Evolutionary conservation across 78 protist species (phyloP).

Genomic region (Monosiga brevicollis): DNA sequence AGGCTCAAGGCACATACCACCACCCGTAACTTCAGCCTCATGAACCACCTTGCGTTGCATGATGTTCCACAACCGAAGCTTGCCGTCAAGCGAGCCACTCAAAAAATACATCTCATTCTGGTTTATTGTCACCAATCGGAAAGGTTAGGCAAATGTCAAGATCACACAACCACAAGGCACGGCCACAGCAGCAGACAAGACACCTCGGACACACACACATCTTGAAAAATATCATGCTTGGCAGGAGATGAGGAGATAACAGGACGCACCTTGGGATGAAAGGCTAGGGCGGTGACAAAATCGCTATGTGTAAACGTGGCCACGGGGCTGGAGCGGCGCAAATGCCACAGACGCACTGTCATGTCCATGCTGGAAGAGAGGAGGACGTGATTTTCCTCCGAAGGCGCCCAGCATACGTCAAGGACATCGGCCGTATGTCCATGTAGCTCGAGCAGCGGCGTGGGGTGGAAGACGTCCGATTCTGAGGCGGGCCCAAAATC

Average conservation of each 20-base stretch:
- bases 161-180: not conserved
- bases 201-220: not conserved
- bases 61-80: constrained; percentile 37
- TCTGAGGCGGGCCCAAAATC: not conserved
- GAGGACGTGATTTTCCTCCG: constrained; percentile 9
- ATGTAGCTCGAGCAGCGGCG: constrained; percentile 1
- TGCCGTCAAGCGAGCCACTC: constrained; percentile 29
- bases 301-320: constrained; percentile 39
- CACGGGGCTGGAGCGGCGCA: constrained; percentile 10
- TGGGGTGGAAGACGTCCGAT: not conserved
- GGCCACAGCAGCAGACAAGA: no score
- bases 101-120: constrained; percentile 37
- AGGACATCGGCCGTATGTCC: constrained; percentile 48
- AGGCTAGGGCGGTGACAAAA: constrained; percentile 47
- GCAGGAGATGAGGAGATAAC: no score
- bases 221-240: no score
- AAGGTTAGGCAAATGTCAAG: not conserved
- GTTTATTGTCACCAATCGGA: no score
- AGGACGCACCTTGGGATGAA: constrained; percentile 41
- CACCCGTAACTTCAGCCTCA: constrained; percentile 10
- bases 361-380: constrained; percentile 46
- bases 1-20: no score
- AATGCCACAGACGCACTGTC: constrained; percentile 50
- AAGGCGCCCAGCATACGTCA: constrained; percentile 33
- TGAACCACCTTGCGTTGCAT: constrained; percentile 12